Base-by-base conservation (phyloP, 2,329 filamentous ascomycete species). In the Leptographium procerum region DNA sequence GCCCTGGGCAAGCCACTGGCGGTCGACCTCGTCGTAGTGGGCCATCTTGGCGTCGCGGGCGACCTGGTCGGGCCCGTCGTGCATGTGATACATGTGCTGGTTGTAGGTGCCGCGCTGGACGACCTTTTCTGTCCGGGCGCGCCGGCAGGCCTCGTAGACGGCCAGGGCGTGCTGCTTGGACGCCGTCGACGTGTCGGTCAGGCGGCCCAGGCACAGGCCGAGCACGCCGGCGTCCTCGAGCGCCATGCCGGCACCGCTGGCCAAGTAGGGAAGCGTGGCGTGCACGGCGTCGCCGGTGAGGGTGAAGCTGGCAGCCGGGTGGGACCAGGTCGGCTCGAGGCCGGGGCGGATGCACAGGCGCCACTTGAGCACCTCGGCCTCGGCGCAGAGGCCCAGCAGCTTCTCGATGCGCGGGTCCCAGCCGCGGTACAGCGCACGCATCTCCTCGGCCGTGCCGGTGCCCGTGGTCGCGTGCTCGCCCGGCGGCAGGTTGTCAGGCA, bases 201-300 rank as follows among this genome's bases (percentile, higher is more conserved):
- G 31, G 4, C 56, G 53, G 1, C 45, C 61, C 1, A 67, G 60
- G 51, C 61, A 63, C 9, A 64, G 62, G 11, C 64, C 61, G 8
- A 66, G 60, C 8, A 61, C 60, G n/a, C 70, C 74, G 1, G 70
- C 75, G 57, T 78, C 75, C 61, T 79, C 75, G 6, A 73, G 70
- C 0, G 73, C 70, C 63, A 74, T 72, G 2, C 73, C 73, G 1
- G 75, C 75, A 5, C 76, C 76, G 60, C 76, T 74, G 0, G 76
- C 76, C 28, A 78, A 68, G 60, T 79, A 78, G 0, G 76, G 76
- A 5, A 79, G 69, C 65, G 76, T 77, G 0, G 75, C 74, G 63
- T 78, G 75, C 57, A 71, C 73, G 14, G 71, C 66, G 57, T 78
- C 76, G 2, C 75, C 76, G 3, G 76, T 66, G 34, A 78, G 65